These are phyloP conservation scores for Camellia sinensis DNA, from an alignment of 148 eudicot species.

Conservation along the genomic window DNA sequence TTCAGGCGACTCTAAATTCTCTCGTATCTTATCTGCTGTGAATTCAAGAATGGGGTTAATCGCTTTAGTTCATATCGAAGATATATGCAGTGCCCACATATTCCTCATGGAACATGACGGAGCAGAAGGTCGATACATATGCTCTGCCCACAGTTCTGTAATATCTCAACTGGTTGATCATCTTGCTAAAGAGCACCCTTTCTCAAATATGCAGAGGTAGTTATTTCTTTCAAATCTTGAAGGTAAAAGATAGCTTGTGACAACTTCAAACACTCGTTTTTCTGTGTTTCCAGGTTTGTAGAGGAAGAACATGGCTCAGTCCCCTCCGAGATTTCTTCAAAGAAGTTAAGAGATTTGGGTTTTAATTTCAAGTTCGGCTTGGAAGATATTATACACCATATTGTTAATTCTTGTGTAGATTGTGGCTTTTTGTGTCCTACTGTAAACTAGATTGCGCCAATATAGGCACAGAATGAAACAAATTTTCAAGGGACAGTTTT, in stretches of 20 bases:
- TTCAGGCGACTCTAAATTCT: constrained; percentile 48
- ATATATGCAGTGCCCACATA: constrained; percentile 56
- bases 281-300: constrained; percentile 25
- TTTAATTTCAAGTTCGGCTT: constrained; percentile 46
- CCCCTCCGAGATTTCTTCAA: constrained; percentile 58
- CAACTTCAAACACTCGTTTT: not conserved
- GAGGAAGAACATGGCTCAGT: constrained; percentile 27
- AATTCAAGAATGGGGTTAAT: constrained; percentile 56
- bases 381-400: constrained; percentile 40
- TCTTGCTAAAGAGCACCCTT: constrained; percentile 35
- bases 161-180: constrained; percentile 29
- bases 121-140: constrained; percentile 50
- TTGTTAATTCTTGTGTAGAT: constrained; percentile 33
- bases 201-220: constrained; percentile 33
- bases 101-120: constrained; percentile 58
- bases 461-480: not conserved
- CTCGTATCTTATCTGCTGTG: constrained; percentile 52
- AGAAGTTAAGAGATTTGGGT: constrained; percentile 66
- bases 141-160: constrained; percentile 35
- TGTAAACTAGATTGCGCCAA: not conserved
- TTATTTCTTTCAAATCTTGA: not conserved
- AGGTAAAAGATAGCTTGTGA: not conserved
- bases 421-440: constrained; percentile 42
- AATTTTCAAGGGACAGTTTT: too few species aligned
- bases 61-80: constrained; percentile 40